Evolutionary conservation across 805 yeast genomes (phyloP), one percentile per base, ranked within the genome.

Genomic region (Metschnikowia amazonensis): DNA sequence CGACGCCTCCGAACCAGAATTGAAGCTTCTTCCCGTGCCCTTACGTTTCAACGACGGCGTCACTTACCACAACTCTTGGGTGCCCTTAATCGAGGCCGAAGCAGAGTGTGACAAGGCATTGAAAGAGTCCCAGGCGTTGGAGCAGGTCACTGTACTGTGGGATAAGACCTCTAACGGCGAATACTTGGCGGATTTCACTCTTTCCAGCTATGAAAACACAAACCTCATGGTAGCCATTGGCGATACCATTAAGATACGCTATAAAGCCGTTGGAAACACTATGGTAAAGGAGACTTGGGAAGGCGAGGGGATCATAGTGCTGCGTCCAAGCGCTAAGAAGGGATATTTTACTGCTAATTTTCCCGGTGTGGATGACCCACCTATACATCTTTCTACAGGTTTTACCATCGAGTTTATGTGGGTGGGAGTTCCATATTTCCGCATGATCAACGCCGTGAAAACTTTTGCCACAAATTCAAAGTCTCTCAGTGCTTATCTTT

Each of bases 331-430:
- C 54, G 72, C 84, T 30, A 67, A 70, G 36, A 79, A 78, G 39
- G 90, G 84, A 51, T 38, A 17, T 16, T 83, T 83, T 56, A 83
- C 90, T 1, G 65, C 89, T 39, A 96, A 89, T 61, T 69, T 89
- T 50, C 66, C 62, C 36, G 69, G 78, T 2, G 34, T 46, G 5
- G 52, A 54, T 1, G 58, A 64, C 1, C 86, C 89, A 1, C 86
- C 86, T 42, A 77, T 82, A 2, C 73, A 82, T 49, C 60, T 77
- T 31, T 75, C 77, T 1, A 73, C 79, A 4, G 87, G 83, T 18
- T 90, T 87, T 62, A 80, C 90, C 1, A 89, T 90, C 0, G 92
- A 87, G 56, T 85, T 88, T 60, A 87, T 86, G 43, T 90, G 97
- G 97, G 86, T 86, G 54, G 94, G 92, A 13, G 81, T 83, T 2